Conservation (phyloP, 257 asterid genomes). For the Perilla frutescens region DNA sequence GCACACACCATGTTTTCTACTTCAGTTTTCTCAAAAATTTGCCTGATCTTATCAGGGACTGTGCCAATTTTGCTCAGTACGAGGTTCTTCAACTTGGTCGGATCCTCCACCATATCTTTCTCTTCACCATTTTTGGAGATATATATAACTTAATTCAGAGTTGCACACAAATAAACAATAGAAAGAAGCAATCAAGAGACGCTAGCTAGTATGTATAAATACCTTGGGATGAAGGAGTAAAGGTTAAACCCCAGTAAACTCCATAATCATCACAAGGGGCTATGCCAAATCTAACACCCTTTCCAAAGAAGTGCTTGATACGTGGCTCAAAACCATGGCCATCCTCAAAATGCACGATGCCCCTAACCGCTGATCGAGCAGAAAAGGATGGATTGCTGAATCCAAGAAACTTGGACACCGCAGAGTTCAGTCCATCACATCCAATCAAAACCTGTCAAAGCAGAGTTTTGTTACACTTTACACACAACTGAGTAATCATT, state of each 20-base stretch:
- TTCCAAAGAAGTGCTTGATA: slow-evolving; percentile 19
- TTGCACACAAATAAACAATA: too few species aligned
- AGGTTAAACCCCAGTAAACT: slow-evolving; percentile 15
- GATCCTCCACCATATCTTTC: slow-evolving; percentile 15
- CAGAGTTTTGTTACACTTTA: too few species aligned
- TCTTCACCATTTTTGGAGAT: not conserved
- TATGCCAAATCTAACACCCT: slow-evolving; percentile 26
- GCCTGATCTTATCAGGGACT: not conserved
- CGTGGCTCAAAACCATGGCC: slow-evolving; percentile 19
- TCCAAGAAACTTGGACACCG: slow-evolving; percentile 26
- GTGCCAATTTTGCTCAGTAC: slow-evolving; percentile 25
- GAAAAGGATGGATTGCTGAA: not conserved
- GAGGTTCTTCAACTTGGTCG: not conserved
- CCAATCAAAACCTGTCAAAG: slow-evolving; percentile 28
- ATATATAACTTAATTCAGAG: not conserved
- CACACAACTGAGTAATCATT: too few species aligned
- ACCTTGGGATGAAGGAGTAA: slow-evolving; percentile 20
- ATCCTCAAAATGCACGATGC: not conserved
- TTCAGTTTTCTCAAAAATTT: not conserved
- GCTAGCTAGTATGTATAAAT: not conserved
- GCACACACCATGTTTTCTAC: not conserved
- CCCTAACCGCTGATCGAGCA: not conserved
- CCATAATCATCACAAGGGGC: slow-evolving; percentile 13
- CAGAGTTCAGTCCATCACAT: slow-evolving; percentile 29
- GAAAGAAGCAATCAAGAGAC: too few species aligned